Percentiles rank a stretch among this genome's conserved stretches.
These are phyloP conservation scores for Camellia lanceoleosa DNA, from an alignment of 148 eudicot genomes.

Conservation along the genomic window DNA sequence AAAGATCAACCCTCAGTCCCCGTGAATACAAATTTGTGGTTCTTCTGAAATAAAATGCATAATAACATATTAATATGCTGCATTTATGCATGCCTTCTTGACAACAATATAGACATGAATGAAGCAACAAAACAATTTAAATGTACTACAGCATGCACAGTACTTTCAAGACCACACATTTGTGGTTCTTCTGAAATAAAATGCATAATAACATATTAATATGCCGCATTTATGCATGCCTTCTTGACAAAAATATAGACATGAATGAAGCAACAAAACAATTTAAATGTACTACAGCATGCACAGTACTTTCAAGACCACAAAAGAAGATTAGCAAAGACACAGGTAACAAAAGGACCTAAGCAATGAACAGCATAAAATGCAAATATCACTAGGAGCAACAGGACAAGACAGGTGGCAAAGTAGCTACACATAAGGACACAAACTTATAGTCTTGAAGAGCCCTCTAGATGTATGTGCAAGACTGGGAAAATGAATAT, in stretches of 20 bases:
- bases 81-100: not conserved
- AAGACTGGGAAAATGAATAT: not conserved
- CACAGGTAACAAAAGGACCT: not conserved
- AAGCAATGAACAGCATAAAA: not conserved
- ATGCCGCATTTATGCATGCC: not conserved
- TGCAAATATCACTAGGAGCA: not conserved
- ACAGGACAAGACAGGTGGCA: not conserved
- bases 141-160: not conserved
- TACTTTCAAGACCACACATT: not conserved
- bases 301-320: not conserved
- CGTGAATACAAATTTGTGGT: not conserved
- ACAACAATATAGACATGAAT: not conserved
- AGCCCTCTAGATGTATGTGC: not conserved
- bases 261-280: constrained; percentile 7
- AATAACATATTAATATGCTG: not conserved
- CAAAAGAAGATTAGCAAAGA: not conserved
- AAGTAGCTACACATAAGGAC: too few species aligned
- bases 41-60: not conserved
- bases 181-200: not conserved
- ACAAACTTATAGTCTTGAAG: not conserved
- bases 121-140: constrained; percentile 5
- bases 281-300: not conserved
- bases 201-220: not conserved
- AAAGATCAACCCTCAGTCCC: not conserved
- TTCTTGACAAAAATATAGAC: not conserved